Conservation (phyloP, 2,329 filamentous ascomycete species). For the Trichoderma guizhouense region DNA sequence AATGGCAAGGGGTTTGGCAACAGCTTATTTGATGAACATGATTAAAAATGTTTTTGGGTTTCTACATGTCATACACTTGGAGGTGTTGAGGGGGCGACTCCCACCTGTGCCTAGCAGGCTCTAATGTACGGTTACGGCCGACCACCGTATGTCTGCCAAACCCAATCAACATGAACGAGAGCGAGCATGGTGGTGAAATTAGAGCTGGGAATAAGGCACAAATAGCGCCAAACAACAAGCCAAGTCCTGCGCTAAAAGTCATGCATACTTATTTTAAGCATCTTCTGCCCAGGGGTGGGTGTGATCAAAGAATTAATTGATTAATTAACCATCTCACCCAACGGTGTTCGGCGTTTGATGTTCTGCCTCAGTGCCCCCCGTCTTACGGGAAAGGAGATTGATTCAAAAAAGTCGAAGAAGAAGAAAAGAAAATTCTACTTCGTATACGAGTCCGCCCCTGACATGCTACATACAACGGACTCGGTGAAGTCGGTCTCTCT, state of each 20-base stretch:
- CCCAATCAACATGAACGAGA: neutral
- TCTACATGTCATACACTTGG: neutral
- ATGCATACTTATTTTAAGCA: slow-evolving; percentile 2
- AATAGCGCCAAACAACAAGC: slow-evolving; percentile 11
- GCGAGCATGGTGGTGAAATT: slow-evolving; percentile 2
- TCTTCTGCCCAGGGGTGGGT: neutral
- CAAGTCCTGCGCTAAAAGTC: slow-evolving; percentile 1
- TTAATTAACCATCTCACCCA: neutral
- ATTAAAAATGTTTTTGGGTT: neutral
- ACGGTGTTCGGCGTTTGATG: neutral
- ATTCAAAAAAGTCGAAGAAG: neutral
- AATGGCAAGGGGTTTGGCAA: neutral
- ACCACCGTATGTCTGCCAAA: neutral
- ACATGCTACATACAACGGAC: neutral
- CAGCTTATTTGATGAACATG: neutral
- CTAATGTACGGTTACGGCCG: neutral
- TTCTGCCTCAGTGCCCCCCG: no score
- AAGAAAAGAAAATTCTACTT: neutral
- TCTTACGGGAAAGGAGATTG: neutral
- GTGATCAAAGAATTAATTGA: neutral
- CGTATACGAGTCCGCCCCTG: neutral
- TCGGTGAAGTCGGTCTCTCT: neutral
- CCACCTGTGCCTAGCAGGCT: neutral
- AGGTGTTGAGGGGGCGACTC: neutral
- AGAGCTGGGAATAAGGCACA: slow-evolving; percentile 10